Evolutionary conservation across 345 rosid genomes (phyloP).

Genomic region (Pseudoturritis turrita): DNA sequence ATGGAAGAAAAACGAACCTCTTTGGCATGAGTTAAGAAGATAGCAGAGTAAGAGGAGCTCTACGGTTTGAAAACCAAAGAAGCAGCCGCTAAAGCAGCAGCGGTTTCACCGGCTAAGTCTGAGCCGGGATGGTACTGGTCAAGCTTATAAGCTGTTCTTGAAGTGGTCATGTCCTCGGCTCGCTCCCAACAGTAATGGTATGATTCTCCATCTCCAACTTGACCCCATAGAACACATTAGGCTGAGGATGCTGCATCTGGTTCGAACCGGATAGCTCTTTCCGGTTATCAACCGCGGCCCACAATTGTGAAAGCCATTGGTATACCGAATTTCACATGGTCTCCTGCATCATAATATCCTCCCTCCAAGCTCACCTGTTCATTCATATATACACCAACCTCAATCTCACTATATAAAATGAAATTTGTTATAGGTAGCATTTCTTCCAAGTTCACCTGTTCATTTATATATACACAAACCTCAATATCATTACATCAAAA

Average conservation of each 20-base stretch:
- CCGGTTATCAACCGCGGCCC: slow-evolving; percentile 65
- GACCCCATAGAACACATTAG: slow-evolving; percentile 75
- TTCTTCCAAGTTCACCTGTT: slow-evolving; percentile 71
- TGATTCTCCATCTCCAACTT: slow-evolving; percentile 85
- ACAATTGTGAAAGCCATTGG: slow-evolving; percentile 88
- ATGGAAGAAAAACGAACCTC: slow-evolving; percentile 42
- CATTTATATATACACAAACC: neutral
- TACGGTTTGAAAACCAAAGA: slow-evolving; percentile 72
- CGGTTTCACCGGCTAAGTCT: slow-evolving; percentile 78
- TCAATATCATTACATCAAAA: neutral
- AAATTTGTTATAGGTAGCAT: too few relatives aligned
- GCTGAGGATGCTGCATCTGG: slow-evolving; percentile 68
- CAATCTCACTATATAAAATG: neutral
- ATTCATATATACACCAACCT: neutral
- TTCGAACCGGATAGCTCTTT: slow-evolving; percentile 48
- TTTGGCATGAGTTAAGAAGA: slow-evolving; percentile 61
- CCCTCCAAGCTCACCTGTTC: slow-evolving; percentile 72
- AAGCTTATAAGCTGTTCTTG: slow-evolving; percentile 66
- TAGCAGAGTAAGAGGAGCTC: slow-evolving; percentile 66
- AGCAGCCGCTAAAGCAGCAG: slow-evolving; percentile 85
- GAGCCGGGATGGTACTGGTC: slow-evolving; percentile 72
- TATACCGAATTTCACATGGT: slow-evolving; percentile 85
- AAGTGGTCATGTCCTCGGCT: slow-evolving; percentile 88
- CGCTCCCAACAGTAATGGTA: slow-evolving; percentile 92
- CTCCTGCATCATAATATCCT: slow-evolving; percentile 94